These are phyloP conservation scores for Heliosperma pusillum DNA, from an alignment of 148 eudicot species.

Conservation along the genomic window DNA sequence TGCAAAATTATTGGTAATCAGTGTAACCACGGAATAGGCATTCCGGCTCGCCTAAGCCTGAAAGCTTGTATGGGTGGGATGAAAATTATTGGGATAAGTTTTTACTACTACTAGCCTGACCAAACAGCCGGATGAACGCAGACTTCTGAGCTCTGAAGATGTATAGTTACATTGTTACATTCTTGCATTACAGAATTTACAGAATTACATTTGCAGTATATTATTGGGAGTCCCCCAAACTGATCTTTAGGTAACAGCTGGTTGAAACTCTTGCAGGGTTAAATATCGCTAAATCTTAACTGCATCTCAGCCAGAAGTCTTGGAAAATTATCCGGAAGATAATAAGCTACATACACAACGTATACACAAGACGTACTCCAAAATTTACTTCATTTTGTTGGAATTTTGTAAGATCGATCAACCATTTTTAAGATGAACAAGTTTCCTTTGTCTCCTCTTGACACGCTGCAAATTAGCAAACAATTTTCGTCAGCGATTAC, in stretches of 20 bases:
- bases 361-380: not conserved
- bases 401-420: slow-evolving; percentile 72
- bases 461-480: slow-evolving; percentile 47
- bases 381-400: slow-evolving; percentile 26
- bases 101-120: no score
- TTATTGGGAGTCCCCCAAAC: not conserved
- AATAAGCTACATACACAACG: not conserved
- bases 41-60: no score
- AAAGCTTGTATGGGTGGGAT: no score
- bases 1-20: no score
- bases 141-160: no score
- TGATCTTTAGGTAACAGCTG: not conserved
- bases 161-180: no score
- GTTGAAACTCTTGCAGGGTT: not conserved
- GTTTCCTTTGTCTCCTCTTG: slow-evolving; percentile 95
- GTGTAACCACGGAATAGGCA: no score
- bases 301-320: not conserved
- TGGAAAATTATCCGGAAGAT: not conserved
- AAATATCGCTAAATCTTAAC: not conserved
- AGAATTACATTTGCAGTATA: not conserved
- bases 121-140: no score
- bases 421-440: slow-evolving; percentile 82
- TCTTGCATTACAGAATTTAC: slow-evolving; percentile 1
- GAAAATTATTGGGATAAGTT: no score
- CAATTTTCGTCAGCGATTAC: not conserved